Percentiles rank a stretch among this genome's conserved stretches.
Conservation (phyloP, 768 basidiomycete species). For the Pulveroboletus ravenelii region DNA sequence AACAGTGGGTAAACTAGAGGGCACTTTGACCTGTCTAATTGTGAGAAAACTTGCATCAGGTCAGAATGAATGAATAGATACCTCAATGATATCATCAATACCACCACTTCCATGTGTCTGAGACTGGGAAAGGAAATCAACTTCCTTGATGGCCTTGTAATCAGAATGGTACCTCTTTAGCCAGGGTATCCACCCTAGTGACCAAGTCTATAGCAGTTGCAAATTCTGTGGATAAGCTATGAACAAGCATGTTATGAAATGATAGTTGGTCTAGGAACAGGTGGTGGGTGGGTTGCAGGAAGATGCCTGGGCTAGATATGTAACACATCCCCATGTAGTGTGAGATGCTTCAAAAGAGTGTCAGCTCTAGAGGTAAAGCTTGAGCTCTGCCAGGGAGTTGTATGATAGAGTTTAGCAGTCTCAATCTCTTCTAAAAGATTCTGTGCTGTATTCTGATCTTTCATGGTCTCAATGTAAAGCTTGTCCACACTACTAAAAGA, state of each 20-base stretch:
- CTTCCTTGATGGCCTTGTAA: slow-evolving; percentile 59
- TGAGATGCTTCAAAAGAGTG: slow-evolving; percentile 58
- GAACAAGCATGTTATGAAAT: slow-evolving; percentile 49
- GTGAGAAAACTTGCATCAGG: too few species aligned
- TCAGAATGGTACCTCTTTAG: slow-evolving; percentile 60
- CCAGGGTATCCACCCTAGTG: slow-evolving; percentile 48
- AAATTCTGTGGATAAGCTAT: slow-evolving; percentile 58
- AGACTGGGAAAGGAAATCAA: slow-evolving; percentile 48
- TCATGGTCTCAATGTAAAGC: slow-evolving; percentile 76
- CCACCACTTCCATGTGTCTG: too few species aligned
- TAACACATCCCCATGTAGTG: slow-evolving; percentile 57
- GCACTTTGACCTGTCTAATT: too few species aligned
- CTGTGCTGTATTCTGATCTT: slow-evolving; percentile 67
- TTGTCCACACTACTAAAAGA: slow-evolving; percentile 66
- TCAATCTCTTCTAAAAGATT: slow-evolving; percentile 80
- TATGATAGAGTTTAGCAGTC: slow-evolving; percentile 63
- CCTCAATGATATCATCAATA: too few species aligned
- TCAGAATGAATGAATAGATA: too few species aligned
- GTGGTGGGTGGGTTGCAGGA: slow-evolving; percentile 65
- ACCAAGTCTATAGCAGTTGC: slow-evolving; percentile 45
- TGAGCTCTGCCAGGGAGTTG: slow-evolving; percentile 60
- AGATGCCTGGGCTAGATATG: slow-evolving; percentile 46
- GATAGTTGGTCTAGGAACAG: slow-evolving; percentile 62
- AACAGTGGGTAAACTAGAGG: too few species aligned
- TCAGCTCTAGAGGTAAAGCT: slow-evolving; percentile 62